Percentiles rank a stretch among this genome's conserved stretches.
Evolutionary conservation across 2,329 filamentous ascomycete genomes (phyloP).

Genomic region (Colletotrichum spinosum): DNA sequence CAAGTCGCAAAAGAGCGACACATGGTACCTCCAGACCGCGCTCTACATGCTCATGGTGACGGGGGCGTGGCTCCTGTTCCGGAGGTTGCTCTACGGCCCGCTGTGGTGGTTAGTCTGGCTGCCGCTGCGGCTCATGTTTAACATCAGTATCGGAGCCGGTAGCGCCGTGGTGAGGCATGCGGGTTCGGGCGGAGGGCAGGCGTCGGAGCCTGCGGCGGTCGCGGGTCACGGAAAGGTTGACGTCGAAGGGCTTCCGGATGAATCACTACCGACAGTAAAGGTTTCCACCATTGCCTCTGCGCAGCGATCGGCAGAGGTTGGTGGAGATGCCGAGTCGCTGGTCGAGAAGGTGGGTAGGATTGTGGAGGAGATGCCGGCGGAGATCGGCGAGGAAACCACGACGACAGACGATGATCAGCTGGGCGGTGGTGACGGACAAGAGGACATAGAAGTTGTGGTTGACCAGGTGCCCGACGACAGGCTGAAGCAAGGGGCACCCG

Average conservation of each 20-base stretch:
- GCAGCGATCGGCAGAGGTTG: constrained; percentile 39
- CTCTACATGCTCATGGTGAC: constrained; percentile 85
- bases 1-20: constrained; percentile 93
- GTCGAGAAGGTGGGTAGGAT: constrained; percentile 67
- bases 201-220: constrained; percentile 41
- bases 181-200: constrained; percentile 32
- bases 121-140: constrained; percentile 77
- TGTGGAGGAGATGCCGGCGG: constrained; percentile 48
- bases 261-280: constrained; percentile 62
- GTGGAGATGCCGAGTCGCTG: constrained; percentile 53
- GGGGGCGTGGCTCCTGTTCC: constrained; percentile 86
- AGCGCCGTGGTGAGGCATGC: constrained; percentile 58
- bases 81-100: constrained; percentile 88
- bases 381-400: constrained; percentile 32
- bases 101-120: constrained; percentile 90
- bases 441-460: constrained; percentile 39
- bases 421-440: constrained; percentile 33
- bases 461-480: constrained; percentile 39
- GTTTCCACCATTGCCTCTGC: constrained; percentile 44
- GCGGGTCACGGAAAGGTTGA: constrained; percentile 43
- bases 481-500: constrained; percentile 37
- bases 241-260: constrained; percentile 51
- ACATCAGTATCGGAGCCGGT: constrained; percentile 66
- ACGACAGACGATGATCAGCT: not conserved
- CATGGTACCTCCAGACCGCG: constrained; percentile 94